A percentile compares a stretch with the other conserved stretches of the same genome.
phyloP scores from a whole-genome alignment of 176 grass and related monocot genomes.

The Oryza glumipatula region DNA sequence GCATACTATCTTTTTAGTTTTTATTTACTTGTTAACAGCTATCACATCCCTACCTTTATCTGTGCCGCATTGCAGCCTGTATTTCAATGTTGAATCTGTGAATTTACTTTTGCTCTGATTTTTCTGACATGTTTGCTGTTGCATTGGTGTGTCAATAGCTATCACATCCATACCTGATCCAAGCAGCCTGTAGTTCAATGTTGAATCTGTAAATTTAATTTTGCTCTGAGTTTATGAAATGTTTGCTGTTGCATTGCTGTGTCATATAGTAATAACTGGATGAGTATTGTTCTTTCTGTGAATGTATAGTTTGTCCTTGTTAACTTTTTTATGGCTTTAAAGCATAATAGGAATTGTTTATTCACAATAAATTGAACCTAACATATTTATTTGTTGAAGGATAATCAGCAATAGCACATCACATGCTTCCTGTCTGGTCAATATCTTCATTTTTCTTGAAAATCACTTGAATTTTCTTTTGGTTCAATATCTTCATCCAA shows the following conservation, averaged over 20 bases:
- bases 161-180: background rate
- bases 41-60: background rate
- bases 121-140: background rate
- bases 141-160: background rate
- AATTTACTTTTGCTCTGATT: constrained; percentile 8
- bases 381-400: background rate
- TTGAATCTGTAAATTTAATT: constrained; percentile 7
- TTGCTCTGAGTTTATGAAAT: background rate
- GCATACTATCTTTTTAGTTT: constrained; percentile 3
- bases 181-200: background rate
- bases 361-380: background rate
- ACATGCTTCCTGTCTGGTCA: background rate
- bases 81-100: constrained; percentile 4
- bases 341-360: constrained; percentile 13
- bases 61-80: background rate
- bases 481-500: background rate
- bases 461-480: constrained; percentile 18
- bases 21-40: background rate
- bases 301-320: background rate
- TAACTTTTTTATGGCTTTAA: background rate
- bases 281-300: background rate
- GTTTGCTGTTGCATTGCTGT: background rate
- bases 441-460: background rate
- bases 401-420: background rate
- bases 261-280: background rate